phyloP scores from a whole-genome alignment of 2,329 filamentous ascomycete genomes.

The Pseudodiploospora longispora region DNA sequence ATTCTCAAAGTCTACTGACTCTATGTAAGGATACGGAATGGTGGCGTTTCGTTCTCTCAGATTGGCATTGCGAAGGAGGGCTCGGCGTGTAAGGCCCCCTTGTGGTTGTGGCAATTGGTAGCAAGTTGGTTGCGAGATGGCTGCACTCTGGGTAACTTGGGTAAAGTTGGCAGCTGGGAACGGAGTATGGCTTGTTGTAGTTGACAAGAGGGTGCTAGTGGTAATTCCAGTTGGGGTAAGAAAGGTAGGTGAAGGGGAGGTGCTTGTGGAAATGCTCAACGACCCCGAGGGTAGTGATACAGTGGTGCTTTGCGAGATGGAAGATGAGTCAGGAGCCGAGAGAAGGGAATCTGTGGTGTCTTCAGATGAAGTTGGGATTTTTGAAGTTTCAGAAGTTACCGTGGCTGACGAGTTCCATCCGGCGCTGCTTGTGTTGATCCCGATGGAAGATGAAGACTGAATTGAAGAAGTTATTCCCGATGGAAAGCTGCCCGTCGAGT shows the following conservation, averaged over 20 bases:
- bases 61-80: slow-evolving; percentile 23
- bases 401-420: slow-evolving; percentile 5
- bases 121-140: slow-evolving; percentile 20
- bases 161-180: slow-evolving; percentile 25
- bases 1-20: slow-evolving; percentile 26
- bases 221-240: slow-evolving; percentile 7
- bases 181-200: slow-evolving; percentile 3
- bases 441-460: neutral
- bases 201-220: slow-evolving; percentile 7
- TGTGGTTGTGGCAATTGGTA: slow-evolving; percentile 19
- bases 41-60: slow-evolving; percentile 21
- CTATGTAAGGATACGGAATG: slow-evolving; percentile 28
- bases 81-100: slow-evolving; percentile 16
- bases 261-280: neutral
- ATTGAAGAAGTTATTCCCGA: neutral
- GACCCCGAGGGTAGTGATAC: neutral
- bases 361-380: neutral
- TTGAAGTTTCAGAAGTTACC: neutral
- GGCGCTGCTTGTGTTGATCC: neutral
- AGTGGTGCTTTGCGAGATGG: neutral
- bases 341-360: neutral
- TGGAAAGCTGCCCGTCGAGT: neutral
- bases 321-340: neutral
- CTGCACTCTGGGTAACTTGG: slow-evolving; percentile 21
- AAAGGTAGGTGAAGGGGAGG: slow-evolving; percentile 4